Base-by-base conservation (phyloP, 2,329 filamentous ascomycete species). In the Xylaria sp. region DNA sequence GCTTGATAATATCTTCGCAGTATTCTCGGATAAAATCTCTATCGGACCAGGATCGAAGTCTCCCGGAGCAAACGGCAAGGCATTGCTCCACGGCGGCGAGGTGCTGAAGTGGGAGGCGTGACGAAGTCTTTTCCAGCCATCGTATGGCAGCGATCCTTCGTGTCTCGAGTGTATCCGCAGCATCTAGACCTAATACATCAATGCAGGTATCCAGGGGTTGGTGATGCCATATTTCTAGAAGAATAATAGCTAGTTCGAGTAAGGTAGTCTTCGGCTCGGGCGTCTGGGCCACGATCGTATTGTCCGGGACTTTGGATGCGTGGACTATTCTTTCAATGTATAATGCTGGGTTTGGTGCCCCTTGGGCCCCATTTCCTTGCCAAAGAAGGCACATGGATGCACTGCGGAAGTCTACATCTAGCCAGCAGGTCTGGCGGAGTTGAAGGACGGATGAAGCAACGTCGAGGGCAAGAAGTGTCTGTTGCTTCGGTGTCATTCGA, bases 211-310 rank as follows among this genome's bases (percentile, higher is more conserved):
- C 66, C 7, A 69, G 55, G 1, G 63, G 62, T 44, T 51, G 55
- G 21, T 65, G 61, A 27, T 72, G 62, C 67, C 69, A 72, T 37
- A 71, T 66, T 44, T 72, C 69, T 4, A 71, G 55, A 10, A 71
- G 57, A 5, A 72, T 44, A 13, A 72, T 71, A 5, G 69, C 68
- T n/a, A 72, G 60, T 35, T 71, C 69, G 9, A 70, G 43, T 4
- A 72, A 56, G 7, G 64, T 58, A 11, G 54, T 47, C 17, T 63
- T 65, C 6, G 68, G 48, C 10, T 67, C 62, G 13, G 55, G 48
- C 10, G 21, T 31, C 15, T 31, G 19, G 3, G 5, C 13, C 3
- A 9, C 10, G 10, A 38, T 15, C 37, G 38, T 47, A 19, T 35
- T 33, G n/a, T n/a, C n/a, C n/a, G n/a, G n/a, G n/a, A n/a, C n/a